These are phyloP conservation scores for Hibiscus syriacus DNA, from an alignment of 345 rosid species.

Conservation along the genomic window DNA sequence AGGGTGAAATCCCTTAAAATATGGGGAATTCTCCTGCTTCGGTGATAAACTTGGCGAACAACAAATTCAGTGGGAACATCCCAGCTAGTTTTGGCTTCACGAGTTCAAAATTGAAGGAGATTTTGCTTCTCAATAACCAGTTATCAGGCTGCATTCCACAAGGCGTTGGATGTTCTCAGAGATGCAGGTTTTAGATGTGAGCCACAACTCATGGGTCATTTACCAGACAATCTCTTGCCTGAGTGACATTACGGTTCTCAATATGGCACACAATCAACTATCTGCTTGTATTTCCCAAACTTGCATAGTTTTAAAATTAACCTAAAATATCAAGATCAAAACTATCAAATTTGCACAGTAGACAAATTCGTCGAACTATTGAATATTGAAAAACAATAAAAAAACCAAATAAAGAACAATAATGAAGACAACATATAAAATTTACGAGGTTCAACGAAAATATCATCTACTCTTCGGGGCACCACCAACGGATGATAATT, in stretches of 20 bases:
- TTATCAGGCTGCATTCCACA: constrained; percentile 83
- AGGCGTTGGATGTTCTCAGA: constrained; percentile 65
- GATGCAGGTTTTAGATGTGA: constrained; percentile 69
- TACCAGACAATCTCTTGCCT: constrained; percentile 67
- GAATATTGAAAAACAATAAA: too few relatives aligned
- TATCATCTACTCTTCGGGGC: too few relatives aligned
- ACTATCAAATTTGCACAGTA: too few relatives aligned
- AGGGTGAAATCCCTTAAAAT: constrained; percentile 53
- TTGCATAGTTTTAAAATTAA: too few relatives aligned
- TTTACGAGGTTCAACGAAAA: too few relatives aligned
- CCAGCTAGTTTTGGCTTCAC: constrained; percentile 54
- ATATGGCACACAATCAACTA: constrained; percentile 67
- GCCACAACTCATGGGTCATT: constrained; percentile 72
- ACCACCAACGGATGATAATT: too few relatives aligned
- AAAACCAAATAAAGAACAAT: too few relatives aligned
- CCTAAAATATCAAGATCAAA: too few relatives aligned
- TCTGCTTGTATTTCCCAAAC: too few relatives aligned
- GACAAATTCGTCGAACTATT: too few relatives aligned
- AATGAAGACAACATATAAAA: too few relatives aligned
- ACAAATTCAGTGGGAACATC: constrained; percentile 56
- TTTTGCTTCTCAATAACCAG: constrained; percentile 68
- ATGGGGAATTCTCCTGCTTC: constrained; percentile 81
- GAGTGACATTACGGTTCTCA: constrained; percentile 55
- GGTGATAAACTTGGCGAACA: constrained; percentile 76
- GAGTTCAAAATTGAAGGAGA: constrained; percentile 55